phyloP scores from a whole-genome alignment of 2,329 filamentous ascomycete species.

The Colletotrichum horii region DNA sequence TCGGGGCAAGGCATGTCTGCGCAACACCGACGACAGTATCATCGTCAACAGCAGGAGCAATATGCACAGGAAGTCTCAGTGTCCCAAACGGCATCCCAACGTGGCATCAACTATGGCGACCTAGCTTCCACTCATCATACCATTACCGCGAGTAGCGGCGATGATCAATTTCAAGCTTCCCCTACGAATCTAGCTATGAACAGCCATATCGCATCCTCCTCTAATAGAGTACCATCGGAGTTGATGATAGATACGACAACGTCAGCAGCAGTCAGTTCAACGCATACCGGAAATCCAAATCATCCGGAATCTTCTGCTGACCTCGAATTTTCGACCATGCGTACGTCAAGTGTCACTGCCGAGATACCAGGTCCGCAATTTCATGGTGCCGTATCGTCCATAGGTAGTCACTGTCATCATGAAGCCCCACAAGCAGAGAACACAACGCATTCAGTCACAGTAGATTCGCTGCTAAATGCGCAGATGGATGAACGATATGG shows the following conservation, averaged over 20 bases:
- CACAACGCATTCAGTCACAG: not conserved
- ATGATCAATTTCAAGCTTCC: not conserved
- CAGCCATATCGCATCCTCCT: not conserved
- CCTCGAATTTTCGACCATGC: not conserved
- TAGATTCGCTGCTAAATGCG: not conserved
- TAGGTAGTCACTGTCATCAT: not conserved
- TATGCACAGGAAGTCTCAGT: not conserved
- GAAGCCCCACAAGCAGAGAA: not conserved
- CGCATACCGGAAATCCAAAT: not conserved
- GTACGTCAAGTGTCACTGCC: not conserved
- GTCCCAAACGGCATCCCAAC: not conserved
- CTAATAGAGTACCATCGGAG: not conserved
- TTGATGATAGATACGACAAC: not conserved
- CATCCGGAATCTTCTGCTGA: not conserved
- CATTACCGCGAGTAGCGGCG: not conserved
- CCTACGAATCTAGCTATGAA: not conserved
- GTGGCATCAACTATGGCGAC: not conserved
- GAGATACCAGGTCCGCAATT: not conserved
- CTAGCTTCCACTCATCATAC: not conserved
- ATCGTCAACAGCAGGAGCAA: not conserved
- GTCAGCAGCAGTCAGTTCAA: not conserved
- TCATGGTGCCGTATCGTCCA: not conserved
- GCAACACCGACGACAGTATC: not conserved
- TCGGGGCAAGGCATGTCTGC: not conserved
- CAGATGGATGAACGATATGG: not conserved